Evolutionary conservation across 352 stramenopile species (phyloP).

Genomic region (Phytophthora litchii): DNA sequence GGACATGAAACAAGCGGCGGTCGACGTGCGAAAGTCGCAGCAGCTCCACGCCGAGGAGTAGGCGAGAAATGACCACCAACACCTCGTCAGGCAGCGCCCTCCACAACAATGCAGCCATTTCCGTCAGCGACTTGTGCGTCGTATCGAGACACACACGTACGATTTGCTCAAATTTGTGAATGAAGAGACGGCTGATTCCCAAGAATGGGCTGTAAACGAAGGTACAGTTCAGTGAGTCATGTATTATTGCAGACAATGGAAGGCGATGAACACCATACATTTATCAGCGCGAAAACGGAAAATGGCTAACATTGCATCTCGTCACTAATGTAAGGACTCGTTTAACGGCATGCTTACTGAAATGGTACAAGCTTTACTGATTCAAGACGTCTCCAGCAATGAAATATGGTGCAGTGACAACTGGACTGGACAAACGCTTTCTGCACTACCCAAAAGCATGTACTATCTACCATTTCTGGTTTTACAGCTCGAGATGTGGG

Average conservation of each 20-base stretch:
- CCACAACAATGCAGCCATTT: conserved; percentile 22
- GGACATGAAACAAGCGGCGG: conserved; percentile 2
- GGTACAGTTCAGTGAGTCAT: conserved; percentile 22
- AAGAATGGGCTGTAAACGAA: conserved; percentile 4
- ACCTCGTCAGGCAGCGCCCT: conserved; percentile 30
- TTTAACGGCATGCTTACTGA: background rate
- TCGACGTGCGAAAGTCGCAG: conserved; percentile 37
- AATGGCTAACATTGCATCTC: background rate
- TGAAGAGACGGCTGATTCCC: conserved; percentile 13
- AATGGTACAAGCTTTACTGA: background rate
- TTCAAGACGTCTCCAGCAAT: background rate
- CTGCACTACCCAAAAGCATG: no score
- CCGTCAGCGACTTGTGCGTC: conserved; percentile 1
- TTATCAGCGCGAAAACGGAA: conserved; percentile 10
- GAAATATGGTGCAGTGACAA: background rate
- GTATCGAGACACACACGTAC: conserved; percentile 3
- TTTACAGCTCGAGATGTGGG: background rate
- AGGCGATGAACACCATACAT: conserved; percentile 18
- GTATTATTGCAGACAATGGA: background rate
- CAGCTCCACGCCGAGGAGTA: conserved; percentile 34
- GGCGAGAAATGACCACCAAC: conserved; percentile 20
- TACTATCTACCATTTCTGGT: conserved; percentile 6
- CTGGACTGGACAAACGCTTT: background rate
- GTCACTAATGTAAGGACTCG: background rate
- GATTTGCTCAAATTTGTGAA: conserved; percentile 32